Evolutionary conservation across 176 grass and related monocot species (phyloP), one percentile per base, ranked within the genome.

Genomic region (Luzula sylvatica): DNA sequence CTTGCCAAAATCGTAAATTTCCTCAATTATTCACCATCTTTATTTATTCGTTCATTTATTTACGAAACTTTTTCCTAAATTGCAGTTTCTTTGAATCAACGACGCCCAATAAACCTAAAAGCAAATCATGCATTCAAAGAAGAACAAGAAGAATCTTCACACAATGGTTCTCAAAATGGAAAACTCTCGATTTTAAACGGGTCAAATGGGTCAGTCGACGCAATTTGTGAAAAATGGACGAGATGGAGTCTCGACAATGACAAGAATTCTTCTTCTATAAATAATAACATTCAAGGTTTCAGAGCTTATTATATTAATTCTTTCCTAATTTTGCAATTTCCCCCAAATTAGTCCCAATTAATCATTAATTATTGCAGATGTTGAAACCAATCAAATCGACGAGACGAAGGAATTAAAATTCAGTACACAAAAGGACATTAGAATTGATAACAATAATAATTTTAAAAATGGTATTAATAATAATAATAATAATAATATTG

Each of bases 261-360:
- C 8, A 53, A 75, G 12, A n/a, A n/a, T n/a, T n/a, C n/a, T n/a
- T n/a, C n/a, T n/a, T 75, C 53, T 43, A 29, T 29, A 38, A 26
- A 65, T 50, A 68, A 66, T 69, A 66, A 63, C 28, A 49, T 77
- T 78, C 78, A 53, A 77, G 77, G 79, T 57, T 65, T 98, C 70
- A 81, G 65, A 47, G 46, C 20, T 69, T 52, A 63, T 47, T 56
- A 79, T 65, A 61, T 63, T 70, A 3, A 47, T 49, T 18, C 70
- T 79, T 58, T 77, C 52, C 71, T 38, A 82, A 78, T 76, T 65
- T 86, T 78, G 77, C 80, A 89, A 48, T 45, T 67, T 58, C 49
- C 5, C 15, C 6, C 5, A 7, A 35, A 35, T 35, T 35, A 35
- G 30, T 7, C 30, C 30, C 30, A 35, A 35, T 35, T 35, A 35